Conservation (phyloP, 164 flowering plant genomes). For the Umbellularia californica region DNA sequence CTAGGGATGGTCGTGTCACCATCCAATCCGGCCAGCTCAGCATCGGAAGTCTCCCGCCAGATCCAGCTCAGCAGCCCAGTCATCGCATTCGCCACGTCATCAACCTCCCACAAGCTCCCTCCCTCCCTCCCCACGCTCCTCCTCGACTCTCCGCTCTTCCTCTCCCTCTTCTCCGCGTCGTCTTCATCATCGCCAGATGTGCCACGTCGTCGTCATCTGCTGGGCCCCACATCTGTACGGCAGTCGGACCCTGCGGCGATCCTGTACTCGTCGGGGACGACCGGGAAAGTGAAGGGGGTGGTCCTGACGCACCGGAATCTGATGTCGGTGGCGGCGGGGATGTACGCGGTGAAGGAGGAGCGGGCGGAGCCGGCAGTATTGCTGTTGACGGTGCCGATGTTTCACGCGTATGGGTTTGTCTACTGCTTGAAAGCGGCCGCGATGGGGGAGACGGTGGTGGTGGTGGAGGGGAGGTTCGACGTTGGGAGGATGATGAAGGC, state of each 20-base stretch:
- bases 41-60: constrained; percentile 48
- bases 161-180: neutral
- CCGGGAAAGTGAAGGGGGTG: constrained; percentile 64
- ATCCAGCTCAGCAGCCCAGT: constrained; percentile 39
- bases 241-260: constrained; percentile 56
- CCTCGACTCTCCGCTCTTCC: constrained; percentile 28
- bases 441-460: constrained; percentile 25
- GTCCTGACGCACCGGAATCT: constrained; percentile 53
- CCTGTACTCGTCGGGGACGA: constrained; percentile 74
- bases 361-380: constrained; percentile 20
- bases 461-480: constrained; percentile 34
- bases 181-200: neutral
- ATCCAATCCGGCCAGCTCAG: constrained; percentile 54
- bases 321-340: constrained; percentile 26
- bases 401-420: constrained; percentile 40
- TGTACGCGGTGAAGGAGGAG: neutral
- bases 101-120: constrained; percentile 35
- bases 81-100: constrained; percentile 50
- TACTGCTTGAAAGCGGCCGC: constrained; percentile 23
- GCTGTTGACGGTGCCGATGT: constrained; percentile 35
- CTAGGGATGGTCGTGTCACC: constrained; percentile 65
- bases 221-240: constrained; percentile 4
- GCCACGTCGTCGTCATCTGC: neutral
- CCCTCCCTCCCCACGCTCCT: constrained; percentile 12
- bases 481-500: constrained; percentile 26